Percentiles rank a stretch among this genome's conserved stretches.
These are phyloP conservation scores for Daldinia sp. DNA, from an alignment of 2,329 filamentous ascomycete species.

Conservation along the genomic window DNA sequence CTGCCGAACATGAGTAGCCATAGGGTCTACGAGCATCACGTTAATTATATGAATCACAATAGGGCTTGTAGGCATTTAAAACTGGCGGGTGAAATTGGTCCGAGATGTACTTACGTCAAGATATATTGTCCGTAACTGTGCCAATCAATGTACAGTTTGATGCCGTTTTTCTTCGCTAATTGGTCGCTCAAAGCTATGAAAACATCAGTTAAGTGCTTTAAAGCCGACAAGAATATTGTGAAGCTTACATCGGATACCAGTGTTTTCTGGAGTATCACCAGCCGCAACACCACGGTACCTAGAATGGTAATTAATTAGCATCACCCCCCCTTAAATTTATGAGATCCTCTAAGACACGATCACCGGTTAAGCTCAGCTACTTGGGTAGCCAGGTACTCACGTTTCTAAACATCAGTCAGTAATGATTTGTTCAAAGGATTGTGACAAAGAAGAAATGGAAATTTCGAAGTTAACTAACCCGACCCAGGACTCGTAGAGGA, in stretches of 20 bases:
- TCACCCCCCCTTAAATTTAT: background rate
- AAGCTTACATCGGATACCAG: constrained; percentile 46
- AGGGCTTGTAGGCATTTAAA: background rate
- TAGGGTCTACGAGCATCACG: constrained; percentile 36
- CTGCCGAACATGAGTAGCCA: constrained; percentile 43
- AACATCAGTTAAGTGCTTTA: constrained; percentile 8
- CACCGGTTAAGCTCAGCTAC: too few species aligned
- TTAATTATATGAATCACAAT: constrained; percentile 2
- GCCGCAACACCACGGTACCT: constrained; percentile 53
- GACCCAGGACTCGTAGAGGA: constrained; percentile 58
- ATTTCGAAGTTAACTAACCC: constrained; percentile 33
- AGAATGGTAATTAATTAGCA: constrained; percentile 35
- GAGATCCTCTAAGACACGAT: background rate
- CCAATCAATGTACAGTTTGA: constrained; percentile 45
- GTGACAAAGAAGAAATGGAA: background rate
- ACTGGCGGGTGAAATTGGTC: background rate
- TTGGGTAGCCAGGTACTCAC: constrained; percentile 39
- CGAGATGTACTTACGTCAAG: constrained; percentile 34
- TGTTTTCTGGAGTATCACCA: constrained; percentile 59
- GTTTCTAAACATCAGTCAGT: constrained; percentile 32
- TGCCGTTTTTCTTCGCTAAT: constrained; percentile 48
- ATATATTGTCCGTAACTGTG: constrained; percentile 46
- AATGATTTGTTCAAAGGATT: constrained; percentile 13
- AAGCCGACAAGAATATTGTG: background rate
- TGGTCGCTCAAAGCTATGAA: constrained; percentile 55